Percentiles rank a stretch among this genome's conserved stretches.
Conservation (phyloP, 2,329 filamentous ascomycete species). For the Curvularia eragrostidis region DNA sequence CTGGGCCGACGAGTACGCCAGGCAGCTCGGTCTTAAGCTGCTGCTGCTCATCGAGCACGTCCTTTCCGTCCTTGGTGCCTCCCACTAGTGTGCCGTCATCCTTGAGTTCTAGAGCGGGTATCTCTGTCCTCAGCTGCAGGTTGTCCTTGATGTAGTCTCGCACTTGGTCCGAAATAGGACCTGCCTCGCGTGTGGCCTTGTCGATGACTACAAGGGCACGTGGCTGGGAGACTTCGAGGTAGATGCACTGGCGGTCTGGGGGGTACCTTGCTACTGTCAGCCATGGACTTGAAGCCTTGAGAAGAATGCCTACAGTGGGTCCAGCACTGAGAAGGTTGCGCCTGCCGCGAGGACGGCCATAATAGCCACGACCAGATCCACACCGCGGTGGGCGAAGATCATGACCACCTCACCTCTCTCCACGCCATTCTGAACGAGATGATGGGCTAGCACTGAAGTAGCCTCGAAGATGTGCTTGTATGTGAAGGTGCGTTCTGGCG, state of each 20-base stretch:
- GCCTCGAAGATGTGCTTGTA: constrained; percentile 88
- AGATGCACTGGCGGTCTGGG: constrained; percentile 79
- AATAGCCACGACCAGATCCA: constrained; percentile 77
- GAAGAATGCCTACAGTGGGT: constrained; percentile 69
- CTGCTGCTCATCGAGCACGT: constrained; percentile 67
- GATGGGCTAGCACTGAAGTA: constrained; percentile 79
- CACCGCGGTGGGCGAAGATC: constrained; percentile 84
- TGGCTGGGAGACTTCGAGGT: constrained; percentile 80
- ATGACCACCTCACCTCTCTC: constrained; percentile 87
- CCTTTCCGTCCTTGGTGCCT: constrained; percentile 68
- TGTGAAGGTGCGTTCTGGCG: constrained; percentile 72
- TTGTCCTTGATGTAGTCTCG: constrained; percentile 74
- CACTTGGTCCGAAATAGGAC: constrained; percentile 66
- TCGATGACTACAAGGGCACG: constrained; percentile 75
- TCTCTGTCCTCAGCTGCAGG: constrained; percentile 72
- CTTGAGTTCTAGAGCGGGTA: constrained; percentile 74
- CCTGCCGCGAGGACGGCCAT: constrained; percentile 74
- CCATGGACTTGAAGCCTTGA: background rate
- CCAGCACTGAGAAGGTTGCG: constrained; percentile 70
- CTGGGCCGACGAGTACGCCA: constrained; percentile 81
- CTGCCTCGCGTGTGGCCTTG: constrained; percentile 72
- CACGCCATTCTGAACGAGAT: constrained; percentile 76
- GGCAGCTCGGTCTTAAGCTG: constrained; percentile 64
- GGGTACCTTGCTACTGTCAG: constrained; percentile 67
- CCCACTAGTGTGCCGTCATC: constrained; percentile 77